Evolutionary conservation across 805 yeast species (phyloP), one percentile per base, ranked within the genome.

Genomic region (Kodamaea jinghongensis): DNA sequence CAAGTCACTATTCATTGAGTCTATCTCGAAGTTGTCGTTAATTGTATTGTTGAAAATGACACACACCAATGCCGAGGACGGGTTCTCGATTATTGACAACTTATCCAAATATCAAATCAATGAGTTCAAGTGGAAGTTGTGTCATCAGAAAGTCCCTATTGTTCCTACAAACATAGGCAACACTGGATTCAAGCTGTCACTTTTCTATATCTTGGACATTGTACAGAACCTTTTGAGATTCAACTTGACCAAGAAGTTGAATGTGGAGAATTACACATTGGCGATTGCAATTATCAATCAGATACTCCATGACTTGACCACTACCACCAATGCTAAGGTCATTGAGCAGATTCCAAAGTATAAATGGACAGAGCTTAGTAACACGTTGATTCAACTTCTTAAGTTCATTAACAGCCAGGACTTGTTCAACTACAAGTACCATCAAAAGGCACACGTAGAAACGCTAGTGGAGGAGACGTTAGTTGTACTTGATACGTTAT

Each of bases 91-190:
- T 12, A 17, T 31, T 3, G 46, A 47, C 8, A 35, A 43, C 7
- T 29, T 49, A 3, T 44, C 44, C 15, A 17, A 49, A 5, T 51
- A 43, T 25, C 45, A 51, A 16, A 55, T 58, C 39, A 58, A 70
- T 36, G 73, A 68, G 41, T 57, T 56, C 50, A 58, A 59, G 38
- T 70, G 71, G 70, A 70, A 69, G 46, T 47, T 69, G 30, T 65
- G 70, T 26, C 75, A 67, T 41, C 74, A 70, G 39, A 55, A 52
- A 36, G 38, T 47, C 10, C 73, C 74, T 1, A 37, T 61, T 8
- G 46, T 70, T 3, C 69, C 70, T 9, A 44, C 46, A 29, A 52
- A 51, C 41, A 13, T 42, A 1, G 54, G 50, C 2, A 47, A 55
- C 6, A 49, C 47, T 16, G 61, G 59, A 2, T 42, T 42, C 32